phyloP scores from a whole-genome alignment of 129 eudicot species.

The Escallonia rubra region DNA sequence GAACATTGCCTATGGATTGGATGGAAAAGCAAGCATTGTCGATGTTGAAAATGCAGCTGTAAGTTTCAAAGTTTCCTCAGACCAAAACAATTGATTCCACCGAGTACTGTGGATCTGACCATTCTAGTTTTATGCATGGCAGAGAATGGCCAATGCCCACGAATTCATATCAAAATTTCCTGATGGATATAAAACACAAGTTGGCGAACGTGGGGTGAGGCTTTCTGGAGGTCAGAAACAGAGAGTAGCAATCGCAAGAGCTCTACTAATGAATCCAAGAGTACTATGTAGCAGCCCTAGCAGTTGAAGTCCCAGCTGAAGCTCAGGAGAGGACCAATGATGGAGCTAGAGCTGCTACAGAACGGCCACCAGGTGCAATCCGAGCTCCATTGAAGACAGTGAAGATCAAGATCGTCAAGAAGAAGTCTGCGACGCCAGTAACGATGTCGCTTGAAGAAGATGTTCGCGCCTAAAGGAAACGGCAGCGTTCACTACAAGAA shows the following conservation, averaged over 20 bases:
- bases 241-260: conserved; percentile 90
- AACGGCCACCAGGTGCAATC: no score
- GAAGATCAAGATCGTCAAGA: no score
- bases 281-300: conserved; percentile 3
- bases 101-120: not conserved
- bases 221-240: conserved; percentile 96
- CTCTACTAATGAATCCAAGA: conserved; percentile 78
- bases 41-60: conserved; percentile 96
- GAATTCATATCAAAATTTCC: conserved; percentile 77
- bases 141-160: conserved; percentile 98
- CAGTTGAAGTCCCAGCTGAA: no score
- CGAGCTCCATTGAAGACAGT: no score
- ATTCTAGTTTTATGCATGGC: conserved; percentile 6
- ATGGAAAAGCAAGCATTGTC: conserved; percentile 65
- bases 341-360: no score
- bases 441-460: no score
- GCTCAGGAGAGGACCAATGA: no score
- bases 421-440: no score
- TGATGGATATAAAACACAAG: conserved; percentile 75
- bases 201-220: conserved; percentile 93
- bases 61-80: conserved; percentile 22
- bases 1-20: conserved; percentile 86
- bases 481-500: no score
- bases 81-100: not conserved
- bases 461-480: no score